phyloP scores from a whole-genome alignment of 805 yeast species.

The Kregervanrija pseudodelftensis region DNA sequence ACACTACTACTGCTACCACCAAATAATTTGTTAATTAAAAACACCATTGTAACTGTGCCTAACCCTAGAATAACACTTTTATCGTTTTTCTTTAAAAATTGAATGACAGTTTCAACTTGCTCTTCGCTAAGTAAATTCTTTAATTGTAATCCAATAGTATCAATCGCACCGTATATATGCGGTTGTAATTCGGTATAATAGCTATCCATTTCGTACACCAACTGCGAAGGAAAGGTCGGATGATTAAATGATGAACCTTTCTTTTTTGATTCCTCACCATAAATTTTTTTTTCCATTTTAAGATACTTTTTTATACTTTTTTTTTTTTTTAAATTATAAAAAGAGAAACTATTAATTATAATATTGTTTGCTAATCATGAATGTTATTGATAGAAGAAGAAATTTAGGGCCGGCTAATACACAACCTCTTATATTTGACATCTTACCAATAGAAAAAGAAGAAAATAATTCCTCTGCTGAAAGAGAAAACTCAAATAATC shows the following conservation, averaged over 20 bases:
- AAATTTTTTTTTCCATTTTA: constrained; percentile 4
- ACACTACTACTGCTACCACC: neutral
- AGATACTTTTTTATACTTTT: neutral
- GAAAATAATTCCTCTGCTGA: constrained; percentile 11
- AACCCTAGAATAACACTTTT: constrained; percentile 10
- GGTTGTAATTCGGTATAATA: too few species aligned
- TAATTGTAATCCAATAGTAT: too few species aligned
- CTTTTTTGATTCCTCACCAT: neutral
- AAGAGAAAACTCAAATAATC: constrained; percentile 9
- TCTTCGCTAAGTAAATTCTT: too few species aligned
- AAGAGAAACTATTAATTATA: neutral
- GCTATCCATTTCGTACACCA: too few species aligned
- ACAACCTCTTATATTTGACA: constrained; percentile 39
- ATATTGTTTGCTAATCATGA: constrained; percentile 21
- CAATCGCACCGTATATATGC: too few species aligned
- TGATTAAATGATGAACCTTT: constrained; percentile 1
- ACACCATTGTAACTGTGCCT: constrained; percentile 9
- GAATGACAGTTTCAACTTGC: constrained; percentile 2
- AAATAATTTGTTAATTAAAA: constrained; percentile 6
- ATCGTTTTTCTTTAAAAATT: constrained; percentile 12
- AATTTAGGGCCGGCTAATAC: constrained; percentile 76
- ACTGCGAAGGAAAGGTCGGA: too few species aligned
- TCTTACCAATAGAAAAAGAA: constrained; percentile 5
- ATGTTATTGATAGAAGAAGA: constrained; percentile 67
- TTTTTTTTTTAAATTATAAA: neutral